These are phyloP conservation scores for Schrenkiella parvula DNA, from an alignment of 345 rosid genomes.

Conservation along the genomic window DNA sequence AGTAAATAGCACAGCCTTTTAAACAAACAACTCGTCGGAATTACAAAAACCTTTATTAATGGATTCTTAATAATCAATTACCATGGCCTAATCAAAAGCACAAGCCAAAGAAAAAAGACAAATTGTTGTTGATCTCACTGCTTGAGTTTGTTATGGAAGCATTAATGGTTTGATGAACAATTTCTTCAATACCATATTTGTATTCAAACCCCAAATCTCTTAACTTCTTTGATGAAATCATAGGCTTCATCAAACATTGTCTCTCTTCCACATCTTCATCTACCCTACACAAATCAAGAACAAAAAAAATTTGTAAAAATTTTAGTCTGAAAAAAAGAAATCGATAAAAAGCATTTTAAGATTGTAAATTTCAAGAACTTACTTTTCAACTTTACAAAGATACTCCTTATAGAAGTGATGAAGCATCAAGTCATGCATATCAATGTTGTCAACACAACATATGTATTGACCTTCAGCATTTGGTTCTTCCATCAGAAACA, in stretches of 20 bases:
- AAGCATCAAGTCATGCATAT: slow-evolving; percentile 39
- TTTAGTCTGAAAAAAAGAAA: not conserved
- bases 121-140: not conserved
- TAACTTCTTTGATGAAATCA: slow-evolving; percentile 69
- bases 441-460: slow-evolving; percentile 48
- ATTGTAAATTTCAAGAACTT: not conserved
- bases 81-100: not conserved
- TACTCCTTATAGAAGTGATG: slow-evolving; percentile 34
- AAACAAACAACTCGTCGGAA: not conserved
- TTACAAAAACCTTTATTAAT: not conserved
- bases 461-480: slow-evolving; percentile 60
- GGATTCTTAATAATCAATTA: not conserved
- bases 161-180: slow-evolving; percentile 45
- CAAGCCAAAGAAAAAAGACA: not conserved
- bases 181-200: slow-evolving; percentile 52
- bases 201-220: slow-evolving; percentile 58
- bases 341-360: not conserved
- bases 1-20: not conserved
- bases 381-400: slow-evolving; percentile 36
- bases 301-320: not conserved
- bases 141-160: slow-evolving; percentile 27
- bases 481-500: slow-evolving; percentile 64
- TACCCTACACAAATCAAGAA: slow-evolving; percentile 29
- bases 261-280: slow-evolving; percentile 27
- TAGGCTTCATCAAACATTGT: slow-evolving; percentile 34